A percentile compares a stretch with the other conserved stretches of the same genome.
These are phyloP conservation scores for Leccinellum albellum DNA, from an alignment of 768 basidiomycete genomes.

Conservation along the genomic window DNA sequence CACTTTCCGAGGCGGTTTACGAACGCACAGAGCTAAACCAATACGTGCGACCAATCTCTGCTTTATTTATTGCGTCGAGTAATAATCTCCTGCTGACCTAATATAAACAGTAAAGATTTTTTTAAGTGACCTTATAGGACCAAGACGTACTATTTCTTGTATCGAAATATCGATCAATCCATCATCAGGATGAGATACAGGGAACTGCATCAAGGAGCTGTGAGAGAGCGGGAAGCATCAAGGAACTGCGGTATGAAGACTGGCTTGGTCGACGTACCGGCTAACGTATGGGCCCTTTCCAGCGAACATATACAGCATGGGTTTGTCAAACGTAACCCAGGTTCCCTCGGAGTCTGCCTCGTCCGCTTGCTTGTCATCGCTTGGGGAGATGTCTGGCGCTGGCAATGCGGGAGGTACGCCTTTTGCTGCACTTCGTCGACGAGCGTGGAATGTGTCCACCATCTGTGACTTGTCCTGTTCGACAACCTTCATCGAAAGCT, in stretches of 20 bases:
- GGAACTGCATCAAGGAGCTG: constrained; percentile 80
- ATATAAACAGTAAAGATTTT: constrained; percentile 1
- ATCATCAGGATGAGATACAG: constrained; percentile 75
- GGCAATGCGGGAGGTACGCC: constrained; percentile 7
- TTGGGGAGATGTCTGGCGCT: constrained; percentile 8
- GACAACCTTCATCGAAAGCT: constrained; percentile 66
- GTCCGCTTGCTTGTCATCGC: constrained; percentile 12
- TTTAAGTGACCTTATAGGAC: not conserved
- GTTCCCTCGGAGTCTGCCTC: constrained; percentile 41
- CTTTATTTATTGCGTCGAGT: constrained; percentile 54
- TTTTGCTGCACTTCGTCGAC: constrained; percentile 25
- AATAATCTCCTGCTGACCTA: constrained; percentile 43
- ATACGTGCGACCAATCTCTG: constrained; percentile 55
- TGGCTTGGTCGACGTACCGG: constrained; percentile 37
- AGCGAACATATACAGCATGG: constrained; percentile 66
- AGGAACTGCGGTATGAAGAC: not conserved
- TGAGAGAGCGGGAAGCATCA: not conserved
- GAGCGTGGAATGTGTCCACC: constrained; percentile 47
- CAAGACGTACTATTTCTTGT: constrained; percentile 52
- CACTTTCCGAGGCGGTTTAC: not conserved
- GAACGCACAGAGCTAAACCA: constrained; percentile 58
- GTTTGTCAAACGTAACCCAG: constrained; percentile 71
- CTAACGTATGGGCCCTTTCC: constrained; percentile 78
- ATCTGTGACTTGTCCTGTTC: constrained; percentile 71
- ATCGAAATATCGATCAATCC: constrained; percentile 70